Conservation (phyloP, 371 early-diverging fungal genomes). For the Mucor irregularis region DNA sequence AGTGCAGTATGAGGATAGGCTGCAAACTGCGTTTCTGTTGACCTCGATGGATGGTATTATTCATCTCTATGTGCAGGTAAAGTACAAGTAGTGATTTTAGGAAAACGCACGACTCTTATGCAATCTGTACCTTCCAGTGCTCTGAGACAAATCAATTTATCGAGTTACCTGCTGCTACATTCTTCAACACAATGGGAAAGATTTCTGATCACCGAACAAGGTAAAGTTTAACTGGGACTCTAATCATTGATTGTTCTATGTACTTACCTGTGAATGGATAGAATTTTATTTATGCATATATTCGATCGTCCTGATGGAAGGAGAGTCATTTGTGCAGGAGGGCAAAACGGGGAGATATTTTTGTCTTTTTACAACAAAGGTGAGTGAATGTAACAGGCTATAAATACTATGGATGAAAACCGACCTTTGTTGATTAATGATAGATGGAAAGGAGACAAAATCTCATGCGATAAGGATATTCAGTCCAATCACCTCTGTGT, state of each 20-base stretch:
- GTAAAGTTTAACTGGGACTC: too few species aligned
- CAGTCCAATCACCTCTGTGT: slow-evolving; percentile 50
- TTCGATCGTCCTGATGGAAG: slow-evolving; percentile 43
- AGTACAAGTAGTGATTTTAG: not conserved
- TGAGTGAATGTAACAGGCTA: not conserved
- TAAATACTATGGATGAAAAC: not conserved
- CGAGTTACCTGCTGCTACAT: slow-evolving; percentile 27
- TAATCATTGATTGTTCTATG: too few species aligned
- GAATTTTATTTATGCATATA: slow-evolving; percentile 56
- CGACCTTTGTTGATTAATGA: not conserved
- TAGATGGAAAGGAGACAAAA: slow-evolving; percentile 33
- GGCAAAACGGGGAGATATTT: slow-evolving; percentile 61
- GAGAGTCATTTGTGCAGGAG: slow-evolving; percentile 60
- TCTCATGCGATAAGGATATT: slow-evolving; percentile 39
- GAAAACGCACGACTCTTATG: not conserved
- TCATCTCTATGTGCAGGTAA: slow-evolving; percentile 44
- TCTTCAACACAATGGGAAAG: slow-evolving; percentile 42
- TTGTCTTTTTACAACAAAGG: slow-evolving; percentile 40
- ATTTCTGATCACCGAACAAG: slow-evolving; percentile 39
- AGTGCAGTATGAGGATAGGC: slow-evolving; percentile 18
- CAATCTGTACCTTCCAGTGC: not conserved
- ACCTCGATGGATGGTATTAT: slow-evolving; percentile 45
- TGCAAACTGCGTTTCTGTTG: slow-evolving; percentile 36
- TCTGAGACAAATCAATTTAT: slow-evolving; percentile 18
- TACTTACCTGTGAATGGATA: slow-evolving; percentile 5